Base-by-base conservation (phyloP, 345 rosid species). In the Limnanthes douglasii region DNA sequence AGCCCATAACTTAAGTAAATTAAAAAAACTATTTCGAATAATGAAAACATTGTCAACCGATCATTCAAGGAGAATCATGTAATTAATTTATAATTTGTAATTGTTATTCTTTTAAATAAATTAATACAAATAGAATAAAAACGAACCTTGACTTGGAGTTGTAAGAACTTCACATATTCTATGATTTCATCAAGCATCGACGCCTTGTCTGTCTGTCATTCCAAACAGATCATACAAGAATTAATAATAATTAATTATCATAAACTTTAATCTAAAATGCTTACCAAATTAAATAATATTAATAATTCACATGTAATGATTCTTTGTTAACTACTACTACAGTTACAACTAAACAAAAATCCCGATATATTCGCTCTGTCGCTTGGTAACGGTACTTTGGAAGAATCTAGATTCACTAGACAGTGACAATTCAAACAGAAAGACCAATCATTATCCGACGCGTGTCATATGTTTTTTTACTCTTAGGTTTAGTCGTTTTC, bases 131-230 rank as follows among this genome's bases (percentile, higher is more conserved):
- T 14, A 13, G 27, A 15, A 9, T 8, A 4, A 15, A 31, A 8
- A 8, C 13, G 16, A 46, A 78, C 92, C 79, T 84, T 90, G 73
- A 90, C 95, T 84, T 90, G 98, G 39, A 90, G 95, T 77, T 84
- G 98, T 41, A 90, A 86, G 73, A 90, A 90, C 48, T 86, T 84
- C 41, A 90, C 98, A 56, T 90, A 90, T 54, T 90, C 98, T 54
- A 90, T 77, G 59, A 90, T 90, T 84, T 90, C 98, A 54, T 90
- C 95, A 4, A 90, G 77, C 98, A 84, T 90, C 18, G 98, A 84
- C 53, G 98, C 98, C 57, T 84, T 90, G 66, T 90, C 98, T 19
- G 98, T 74, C 98, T 90, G 82, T 61, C 69, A 68, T 53, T 63
- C 61, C 62, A 50, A 0, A 16, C 16, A 14, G 15, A 14, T 25